Evolutionary conservation across 2,329 filamentous ascomycete species (phyloP), one percentile per base, ranked within the genome.

Genomic region (Phialocephala subalpina): DNA sequence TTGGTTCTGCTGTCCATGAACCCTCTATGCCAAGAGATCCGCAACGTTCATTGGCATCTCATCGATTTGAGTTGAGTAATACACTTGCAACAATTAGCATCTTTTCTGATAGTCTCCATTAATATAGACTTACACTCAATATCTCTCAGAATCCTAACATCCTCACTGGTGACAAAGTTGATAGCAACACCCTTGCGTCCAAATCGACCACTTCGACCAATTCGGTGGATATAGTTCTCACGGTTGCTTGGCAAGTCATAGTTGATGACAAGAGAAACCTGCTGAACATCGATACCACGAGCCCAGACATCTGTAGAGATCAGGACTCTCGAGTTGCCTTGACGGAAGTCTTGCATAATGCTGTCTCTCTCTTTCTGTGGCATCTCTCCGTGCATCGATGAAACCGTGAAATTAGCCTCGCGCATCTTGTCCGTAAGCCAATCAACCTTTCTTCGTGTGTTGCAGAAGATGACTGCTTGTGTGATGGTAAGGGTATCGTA

Each of bases 351-450:
- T 79, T 97, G 93, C 96, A 99, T 99, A 77, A 99, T 99, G 80
- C 92, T 95, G 82, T 99, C 96, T 74, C 96, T 91, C 81, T 98
- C 94, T 82, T 96, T 96, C 80, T 99, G 96, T 27, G 94, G 94
- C 96, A 99, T 99, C 76, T 99, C 96, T 72, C 96, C 96, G 78
- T 99, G 96, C 96, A 99, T 99, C 74, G 92, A 95, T 74, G 92
- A 97, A 72, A 99, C 96, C 0, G 96, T 99, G 80, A 99, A 99
- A 83, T 99, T 97, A 75, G 94, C 93, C 79, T 97, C 96, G 70
- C 94, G 92, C 93, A 99, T 97, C 86, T 99, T 99, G 82, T 99
- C 96, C 4, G 96, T 98, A 67, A 99, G 84, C 96, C 96, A 99
- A 80, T 99, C 96, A 61, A 99, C 96, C 92, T 99, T 99, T 80